These are phyloP conservation scores for Cryphonectria parasitica DNA, from an alignment of 2,329 filamentous ascomycete genomes.

Conservation along the genomic window DNA sequence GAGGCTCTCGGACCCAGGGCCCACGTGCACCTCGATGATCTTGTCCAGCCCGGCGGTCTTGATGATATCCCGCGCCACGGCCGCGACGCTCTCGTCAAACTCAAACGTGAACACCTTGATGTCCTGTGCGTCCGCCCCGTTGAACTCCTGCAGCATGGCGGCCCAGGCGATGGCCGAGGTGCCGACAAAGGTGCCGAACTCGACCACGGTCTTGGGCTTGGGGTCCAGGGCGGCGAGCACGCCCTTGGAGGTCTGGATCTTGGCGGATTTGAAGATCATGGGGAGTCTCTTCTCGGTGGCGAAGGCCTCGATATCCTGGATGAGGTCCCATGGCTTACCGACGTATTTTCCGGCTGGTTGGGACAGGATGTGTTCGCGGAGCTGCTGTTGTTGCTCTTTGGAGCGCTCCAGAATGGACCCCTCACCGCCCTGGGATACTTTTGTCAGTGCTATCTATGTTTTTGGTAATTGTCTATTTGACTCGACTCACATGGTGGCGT, in stretches of 20 bases:
- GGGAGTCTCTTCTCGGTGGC: slow-evolving; percentile 35
- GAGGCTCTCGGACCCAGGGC: slow-evolving; percentile 38
- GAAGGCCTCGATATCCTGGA: slow-evolving; percentile 40
- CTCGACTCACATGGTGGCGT: background rate
- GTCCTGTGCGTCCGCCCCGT: slow-evolving; percentile 28
- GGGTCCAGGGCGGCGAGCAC: slow-evolving; percentile 33
- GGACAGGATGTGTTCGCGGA: slow-evolving; percentile 28
- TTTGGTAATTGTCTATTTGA: background rate
- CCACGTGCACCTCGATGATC: slow-evolving; percentile 41
- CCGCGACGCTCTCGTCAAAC: slow-evolving; percentile 37
- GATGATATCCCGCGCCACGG: slow-evolving; percentile 39
- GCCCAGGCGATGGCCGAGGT: slow-evolving; percentile 42
- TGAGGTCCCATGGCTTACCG: slow-evolving; percentile 37
- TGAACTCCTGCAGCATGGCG: slow-evolving; percentile 33
- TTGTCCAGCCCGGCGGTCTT: slow-evolving; percentile 40
- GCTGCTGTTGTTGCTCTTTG: background rate
- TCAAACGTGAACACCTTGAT: slow-evolving; percentile 43
- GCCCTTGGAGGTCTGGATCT: slow-evolving; percentile 34
- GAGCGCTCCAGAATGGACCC: background rate
- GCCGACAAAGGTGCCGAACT: slow-evolving; percentile 43
- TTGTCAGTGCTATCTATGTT: background rate
- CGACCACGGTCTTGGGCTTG: slow-evolving; percentile 39
- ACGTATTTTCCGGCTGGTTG: slow-evolving; percentile 25
- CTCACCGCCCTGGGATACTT: background rate
- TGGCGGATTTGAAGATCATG: slow-evolving; percentile 40